phyloP scores from a whole-genome alignment of 805 yeast species.

The Schwanniomyces pseudopolymorphus region DNA sequence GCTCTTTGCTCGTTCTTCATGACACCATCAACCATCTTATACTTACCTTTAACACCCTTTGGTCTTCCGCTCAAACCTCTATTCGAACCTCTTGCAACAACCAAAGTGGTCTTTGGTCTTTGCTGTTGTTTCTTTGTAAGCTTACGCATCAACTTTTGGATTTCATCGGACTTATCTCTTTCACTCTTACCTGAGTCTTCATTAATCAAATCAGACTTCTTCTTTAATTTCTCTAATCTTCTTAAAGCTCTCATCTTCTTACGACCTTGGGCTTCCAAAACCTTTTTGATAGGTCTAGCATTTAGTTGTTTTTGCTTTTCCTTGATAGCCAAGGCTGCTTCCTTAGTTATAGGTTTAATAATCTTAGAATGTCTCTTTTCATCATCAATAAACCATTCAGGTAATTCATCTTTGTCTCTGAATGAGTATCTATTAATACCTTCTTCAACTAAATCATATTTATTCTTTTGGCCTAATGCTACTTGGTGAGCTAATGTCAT shows the following conservation, averaged over 20 bases:
- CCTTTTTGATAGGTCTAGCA: conserved; percentile 98
- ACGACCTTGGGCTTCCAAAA: conserved; percentile 95
- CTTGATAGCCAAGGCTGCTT: conserved; percentile 49
- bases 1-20: conserved; percentile 98
- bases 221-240: conserved; percentile 80
- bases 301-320: conserved; percentile 61
- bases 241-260: conserved; percentile 88
- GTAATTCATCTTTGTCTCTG: conserved; percentile 86
- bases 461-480: conserved; percentile 83
- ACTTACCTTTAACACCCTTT: conserved; percentile 93
- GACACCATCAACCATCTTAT: conserved; percentile 98
- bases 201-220: conserved; percentile 84
- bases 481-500: conserved; percentile 97
- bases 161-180: conserved; percentile 92
- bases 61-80: conserved; percentile 93
- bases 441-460: conserved; percentile 84
- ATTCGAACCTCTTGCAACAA: conserved; percentile 83
- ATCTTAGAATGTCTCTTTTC: conserved; percentile 85
- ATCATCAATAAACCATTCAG: conserved; percentile 97
- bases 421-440: conserved; percentile 91
- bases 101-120: conserved; percentile 83
- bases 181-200: conserved; percentile 88
- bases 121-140: conserved; percentile 67
- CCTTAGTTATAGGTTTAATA: conserved; percentile 91
- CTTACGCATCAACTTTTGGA: conserved; percentile 79